Evolutionary conservation across 2,329 filamentous ascomycete genomes (phyloP).

Genomic region (Ophiostoma fasciatum): DNA sequence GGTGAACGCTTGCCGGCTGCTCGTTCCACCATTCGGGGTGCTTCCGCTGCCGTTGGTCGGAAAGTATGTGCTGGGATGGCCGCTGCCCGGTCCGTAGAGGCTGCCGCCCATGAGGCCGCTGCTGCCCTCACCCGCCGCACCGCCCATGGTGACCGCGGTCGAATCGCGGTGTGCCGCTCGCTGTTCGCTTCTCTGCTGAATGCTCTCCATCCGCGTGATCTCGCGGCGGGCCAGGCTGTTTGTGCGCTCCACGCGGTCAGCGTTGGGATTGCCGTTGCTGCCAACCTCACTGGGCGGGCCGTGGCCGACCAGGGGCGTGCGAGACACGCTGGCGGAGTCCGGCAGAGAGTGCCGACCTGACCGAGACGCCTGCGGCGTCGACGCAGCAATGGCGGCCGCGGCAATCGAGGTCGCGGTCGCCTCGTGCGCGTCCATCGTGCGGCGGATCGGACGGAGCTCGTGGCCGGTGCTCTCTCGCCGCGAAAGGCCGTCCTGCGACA

Average conservation of each 20-base stretch:
- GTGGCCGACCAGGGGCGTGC: neutral
- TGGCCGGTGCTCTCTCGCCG: slow-evolving; percentile 17
- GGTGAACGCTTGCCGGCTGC: slow-evolving; percentile 20
- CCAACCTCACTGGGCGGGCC: neutral
- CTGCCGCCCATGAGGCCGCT: no score
- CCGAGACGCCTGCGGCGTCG: slow-evolving; percentile 7
- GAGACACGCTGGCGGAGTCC: no score
- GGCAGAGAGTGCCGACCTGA: slow-evolving; percentile 20
- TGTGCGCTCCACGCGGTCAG: slow-evolving; percentile 29
- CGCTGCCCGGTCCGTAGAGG: no score
- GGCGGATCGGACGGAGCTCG: slow-evolving; percentile 30
- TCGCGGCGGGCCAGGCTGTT: slow-evolving; percentile 35
- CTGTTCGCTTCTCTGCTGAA: slow-evolving; percentile 34
- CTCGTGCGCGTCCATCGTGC: slow-evolving; percentile 18
- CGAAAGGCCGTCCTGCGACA: neutral
- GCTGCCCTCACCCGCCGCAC: no score
- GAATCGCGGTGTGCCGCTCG: slow-evolving; percentile 28
- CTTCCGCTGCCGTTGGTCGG: no score
- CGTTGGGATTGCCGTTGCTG: slow-evolving; percentile 6
- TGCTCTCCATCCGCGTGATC: slow-evolving; percentile 35
- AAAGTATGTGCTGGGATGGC: no score
- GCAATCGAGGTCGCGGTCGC: slow-evolving; percentile 9
- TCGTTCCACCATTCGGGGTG: no score
- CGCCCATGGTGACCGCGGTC: no score
- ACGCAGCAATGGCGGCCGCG: neutral